Percentiles rank a stretch among this genome's conserved stretches.
These are phyloP conservation scores for Talaromyces liani DNA, from an alignment of 495 filamentous ascomycete species.

Conservation along the genomic window DNA sequence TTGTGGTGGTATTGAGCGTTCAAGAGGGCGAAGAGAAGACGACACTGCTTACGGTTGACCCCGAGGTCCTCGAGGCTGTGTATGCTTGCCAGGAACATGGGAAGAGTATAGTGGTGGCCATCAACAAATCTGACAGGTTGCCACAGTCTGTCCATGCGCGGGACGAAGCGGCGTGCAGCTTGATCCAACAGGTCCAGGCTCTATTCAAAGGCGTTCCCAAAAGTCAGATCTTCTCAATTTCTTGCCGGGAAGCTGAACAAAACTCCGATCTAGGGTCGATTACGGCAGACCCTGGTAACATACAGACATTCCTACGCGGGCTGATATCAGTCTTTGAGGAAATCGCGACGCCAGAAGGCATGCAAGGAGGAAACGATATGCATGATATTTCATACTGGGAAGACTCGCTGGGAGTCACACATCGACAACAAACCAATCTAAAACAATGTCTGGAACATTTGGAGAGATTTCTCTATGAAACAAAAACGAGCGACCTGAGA, in stretches of 20 bases:
- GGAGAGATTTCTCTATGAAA: slow-evolving; percentile 53
- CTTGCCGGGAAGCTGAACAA: slow-evolving; percentile 48
- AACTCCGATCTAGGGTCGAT: background rate
- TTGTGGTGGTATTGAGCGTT: slow-evolving; percentile 71
- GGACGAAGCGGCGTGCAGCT: slow-evolving; percentile 9
- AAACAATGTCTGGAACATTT: slow-evolving; percentile 62
- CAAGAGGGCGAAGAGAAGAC: slow-evolving; percentile 35
- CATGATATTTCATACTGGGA: slow-evolving; percentile 55
- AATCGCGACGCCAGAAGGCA: slow-evolving; percentile 58
- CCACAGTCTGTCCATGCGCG: slow-evolving; percentile 4
- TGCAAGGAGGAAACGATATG: slow-evolving; percentile 20
- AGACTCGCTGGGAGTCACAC: slow-evolving; percentile 83
- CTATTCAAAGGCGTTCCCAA: slow-evolving; percentile 31
- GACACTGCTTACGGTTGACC: slow-evolving; percentile 37
- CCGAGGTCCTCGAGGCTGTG: slow-evolving; percentile 51
- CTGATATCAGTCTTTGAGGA: slow-evolving; percentile 60
- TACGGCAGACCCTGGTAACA: slow-evolving; percentile 49
- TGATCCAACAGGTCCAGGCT: slow-evolving; percentile 18
- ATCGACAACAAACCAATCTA: slow-evolving; percentile 79
- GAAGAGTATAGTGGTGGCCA: slow-evolving; percentile 57
- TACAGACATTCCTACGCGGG: slow-evolving; percentile 59
- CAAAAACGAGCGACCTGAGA: slow-evolving; percentile 2
- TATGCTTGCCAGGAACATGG: slow-evolving; percentile 46
- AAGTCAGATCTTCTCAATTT: slow-evolving; percentile 54
- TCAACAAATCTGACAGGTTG: slow-evolving; percentile 78